phyloP scores from a whole-genome alignment of 805 yeast species.

The Kuraishia piskuri region DNA sequence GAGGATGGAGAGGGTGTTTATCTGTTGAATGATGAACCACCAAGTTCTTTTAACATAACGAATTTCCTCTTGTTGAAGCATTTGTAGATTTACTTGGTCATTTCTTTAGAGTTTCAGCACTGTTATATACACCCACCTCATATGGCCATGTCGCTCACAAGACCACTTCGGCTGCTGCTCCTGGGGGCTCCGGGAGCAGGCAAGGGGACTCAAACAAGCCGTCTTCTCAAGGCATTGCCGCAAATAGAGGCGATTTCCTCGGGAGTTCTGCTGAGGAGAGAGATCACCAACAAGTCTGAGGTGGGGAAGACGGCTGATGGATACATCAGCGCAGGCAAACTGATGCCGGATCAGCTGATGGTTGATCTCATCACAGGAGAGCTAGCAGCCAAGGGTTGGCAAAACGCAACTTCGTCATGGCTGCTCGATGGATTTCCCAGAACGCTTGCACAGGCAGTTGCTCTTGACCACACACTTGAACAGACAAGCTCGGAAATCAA shows the following conservation, averaged over 20 bases:
- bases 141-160: constrained; percentile 8
- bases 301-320: constrained; percentile 49
- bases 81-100: background rate
- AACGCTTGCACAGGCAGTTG: constrained; percentile 62
- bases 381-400: constrained; percentile 32
- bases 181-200: constrained; percentile 97
- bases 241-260: constrained; percentile 58
- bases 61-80: background rate
- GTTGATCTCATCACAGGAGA: constrained; percentile 47
- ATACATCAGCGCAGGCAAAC: constrained; percentile 51
- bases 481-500: constrained; percentile 40
- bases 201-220: constrained; percentile 80
- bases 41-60: no score
- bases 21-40: no score
- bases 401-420: constrained; percentile 45
- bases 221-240: constrained; percentile 47
- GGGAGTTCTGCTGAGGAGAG: constrained; percentile 73
- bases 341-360: constrained; percentile 71
- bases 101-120: background rate
- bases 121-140: background rate
- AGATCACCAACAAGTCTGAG: constrained; percentile 45
- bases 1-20: no score
- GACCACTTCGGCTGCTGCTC: constrained; percentile 57
- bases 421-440: constrained; percentile 91
- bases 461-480: constrained; percentile 36